Percentiles rank a stretch among this genome's conserved stretches.
phyloP scores from a whole-genome alignment of 768 basidiomycete species.

The Cystofilobasidium bisporidii region DNA sequence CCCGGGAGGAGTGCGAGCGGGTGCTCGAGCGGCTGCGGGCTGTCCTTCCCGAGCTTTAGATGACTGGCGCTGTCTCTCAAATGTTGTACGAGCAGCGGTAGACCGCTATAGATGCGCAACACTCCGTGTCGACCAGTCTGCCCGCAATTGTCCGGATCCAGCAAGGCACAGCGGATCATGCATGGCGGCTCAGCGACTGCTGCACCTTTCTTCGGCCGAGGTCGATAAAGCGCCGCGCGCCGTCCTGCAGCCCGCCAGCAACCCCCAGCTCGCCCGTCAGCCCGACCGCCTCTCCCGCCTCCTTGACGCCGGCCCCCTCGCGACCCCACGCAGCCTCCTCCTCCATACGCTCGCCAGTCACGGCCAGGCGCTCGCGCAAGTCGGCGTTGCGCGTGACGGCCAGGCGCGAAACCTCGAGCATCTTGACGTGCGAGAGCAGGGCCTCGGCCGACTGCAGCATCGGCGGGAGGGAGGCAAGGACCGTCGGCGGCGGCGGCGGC shows the following conservation, averaged over 20 bases:
- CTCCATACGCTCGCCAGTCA: not conserved
- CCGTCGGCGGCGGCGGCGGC: not conserved
- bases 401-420: not conserved
- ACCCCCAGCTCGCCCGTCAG: conserved; percentile 1
- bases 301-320: not conserved
- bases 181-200: not conserved
- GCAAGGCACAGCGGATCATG: not conserved
- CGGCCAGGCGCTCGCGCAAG: not conserved
- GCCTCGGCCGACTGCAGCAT: not conserved
- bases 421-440: conserved; percentile 1
- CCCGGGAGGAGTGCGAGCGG: conserved; percentile 61
- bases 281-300: not conserved
- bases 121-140: too few species aligned
- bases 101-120: too few species aligned
- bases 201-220: not conserved
- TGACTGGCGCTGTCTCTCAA: too few species aligned
- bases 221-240: not conserved
- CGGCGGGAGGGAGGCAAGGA: not conserved
- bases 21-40: conserved; percentile 49
- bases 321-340: not conserved
- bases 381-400: not conserved
- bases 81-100: too few species aligned
- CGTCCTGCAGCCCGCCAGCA: not conserved
- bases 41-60: conserved; percentile 8
- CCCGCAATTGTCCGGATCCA: too few species aligned